Conservation (phyloP, 2,329 filamentous ascomycete genomes). For the Microcyclosporella mali region DNA sequence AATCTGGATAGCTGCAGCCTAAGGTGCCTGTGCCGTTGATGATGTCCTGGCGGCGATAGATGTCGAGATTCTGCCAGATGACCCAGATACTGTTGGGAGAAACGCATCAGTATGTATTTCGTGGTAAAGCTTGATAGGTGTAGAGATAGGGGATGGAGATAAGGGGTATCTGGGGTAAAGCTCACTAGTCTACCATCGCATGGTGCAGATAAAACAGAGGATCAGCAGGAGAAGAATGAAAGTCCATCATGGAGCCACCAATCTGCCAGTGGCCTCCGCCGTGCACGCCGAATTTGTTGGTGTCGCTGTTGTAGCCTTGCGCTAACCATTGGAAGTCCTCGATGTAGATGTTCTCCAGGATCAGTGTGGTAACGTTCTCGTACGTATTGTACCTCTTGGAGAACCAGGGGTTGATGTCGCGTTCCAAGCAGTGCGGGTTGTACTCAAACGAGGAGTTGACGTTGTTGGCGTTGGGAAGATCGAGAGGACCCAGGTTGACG, state of each 20-base stretch:
- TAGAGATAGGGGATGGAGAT: no score
- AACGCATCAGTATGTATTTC: no score
- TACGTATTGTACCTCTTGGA: slow-evolving; percentile 19
- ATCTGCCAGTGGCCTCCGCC: slow-evolving; percentile 44
- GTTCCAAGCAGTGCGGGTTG: slow-evolving; percentile 20
- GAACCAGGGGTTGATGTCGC: slow-evolving; percentile 21
- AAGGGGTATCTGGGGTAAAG: no score
- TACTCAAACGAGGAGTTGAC: slow-evolving; percentile 22
- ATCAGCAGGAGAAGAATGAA: slow-evolving; percentile 41
- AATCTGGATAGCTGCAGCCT: slow-evolving; percentile 37
- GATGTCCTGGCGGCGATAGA: slow-evolving; percentile 32
- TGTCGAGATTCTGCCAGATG: slow-evolving; percentile 47
- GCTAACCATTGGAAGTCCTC: slow-evolving; percentile 25
- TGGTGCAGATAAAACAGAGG: slow-evolving; percentile 48
- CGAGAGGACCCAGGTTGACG: slow-evolving; percentile 30
- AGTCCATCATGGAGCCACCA: slow-evolving; percentile 43
- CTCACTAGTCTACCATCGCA: slow-evolving; percentile 34
- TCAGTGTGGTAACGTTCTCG: slow-evolving; percentile 14
- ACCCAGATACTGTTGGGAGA: slow-evolving; percentile 35
- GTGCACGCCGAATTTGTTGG: slow-evolving; percentile 34
- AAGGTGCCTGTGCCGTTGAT: slow-evolving; percentile 43
- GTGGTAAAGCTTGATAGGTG: no score
- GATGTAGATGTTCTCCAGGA: slow-evolving; percentile 18
- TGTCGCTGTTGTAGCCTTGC: slow-evolving; percentile 26
- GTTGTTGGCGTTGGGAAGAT: slow-evolving; percentile 25